Evolutionary conservation across 768 basidiomycete genomes (phyloP).

Genomic region (Kwoniella bestiolae): DNA sequence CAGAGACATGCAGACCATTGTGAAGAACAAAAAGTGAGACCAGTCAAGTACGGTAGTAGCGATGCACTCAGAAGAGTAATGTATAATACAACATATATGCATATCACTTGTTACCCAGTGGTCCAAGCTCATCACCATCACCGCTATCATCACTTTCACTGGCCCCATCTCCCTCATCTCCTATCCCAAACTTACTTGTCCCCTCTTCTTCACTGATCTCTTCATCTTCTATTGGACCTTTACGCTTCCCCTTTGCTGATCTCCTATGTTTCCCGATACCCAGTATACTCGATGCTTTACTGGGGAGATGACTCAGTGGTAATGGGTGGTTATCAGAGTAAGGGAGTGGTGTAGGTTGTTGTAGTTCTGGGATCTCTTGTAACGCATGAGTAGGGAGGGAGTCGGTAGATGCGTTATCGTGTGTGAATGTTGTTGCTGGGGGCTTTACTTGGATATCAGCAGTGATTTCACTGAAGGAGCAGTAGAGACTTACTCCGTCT

Average conservation of each 20-base stretch:
- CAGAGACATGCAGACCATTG: too few species aligned
- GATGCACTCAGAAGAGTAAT: too few species aligned
- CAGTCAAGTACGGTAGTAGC: too few species aligned
- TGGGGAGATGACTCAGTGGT: neutral
- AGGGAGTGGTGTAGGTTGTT: conserved; percentile 8
- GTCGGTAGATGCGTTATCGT: conserved; percentile 47
- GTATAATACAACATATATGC: neutral
- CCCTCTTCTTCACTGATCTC: neutral
- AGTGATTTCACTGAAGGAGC: neutral
- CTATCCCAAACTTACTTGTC: conserved; percentile 2
- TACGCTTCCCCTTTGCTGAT: neutral
- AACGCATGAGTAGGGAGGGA: conserved; percentile 38
- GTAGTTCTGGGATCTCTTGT: conserved; percentile 30
- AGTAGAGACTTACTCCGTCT: conserved; percentile 15
- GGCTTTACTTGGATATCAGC: conserved; percentile 28
- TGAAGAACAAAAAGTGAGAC: too few species aligned
- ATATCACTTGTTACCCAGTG: conserved; percentile 1
- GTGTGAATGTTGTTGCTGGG: conserved; percentile 38
- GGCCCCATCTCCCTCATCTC: conserved; percentile 7
- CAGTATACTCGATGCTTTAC: neutral
- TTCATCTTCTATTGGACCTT: conserved; percentile 7
- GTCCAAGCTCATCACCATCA: conserved; percentile 1
- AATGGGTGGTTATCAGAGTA: neutral
- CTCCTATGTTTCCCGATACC: neutral
- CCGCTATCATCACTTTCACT: conserved; percentile 3